Evolutionary conservation across 352 stramenopile genomes (phyloP).

Genomic region (Pythium oligandrum): DNA sequence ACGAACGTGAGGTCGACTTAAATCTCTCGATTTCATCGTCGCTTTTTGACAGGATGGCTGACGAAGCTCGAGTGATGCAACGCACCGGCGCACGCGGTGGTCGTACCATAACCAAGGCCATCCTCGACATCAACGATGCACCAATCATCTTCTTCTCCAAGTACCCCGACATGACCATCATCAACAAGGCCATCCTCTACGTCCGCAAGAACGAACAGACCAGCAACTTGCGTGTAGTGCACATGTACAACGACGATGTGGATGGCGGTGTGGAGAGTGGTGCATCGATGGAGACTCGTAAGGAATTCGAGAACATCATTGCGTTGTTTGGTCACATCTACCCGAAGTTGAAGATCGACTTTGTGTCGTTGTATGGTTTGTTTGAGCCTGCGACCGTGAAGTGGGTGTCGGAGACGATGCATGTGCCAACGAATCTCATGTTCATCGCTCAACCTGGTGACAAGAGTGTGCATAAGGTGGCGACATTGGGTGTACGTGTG

Average conservation of each 20-base stretch:
- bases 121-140: slow-evolving; percentile 66
- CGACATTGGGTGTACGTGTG: slow-evolving; percentile 61
- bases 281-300: slow-evolving; percentile 17
- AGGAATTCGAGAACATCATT: slow-evolving; percentile 33
- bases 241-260: slow-evolving; percentile 40
- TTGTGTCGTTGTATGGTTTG: slow-evolving; percentile 64
- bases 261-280: slow-evolving; percentile 4
- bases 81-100: slow-evolving; percentile 42
- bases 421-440: slow-evolving; percentile 83
- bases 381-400: slow-evolving; percentile 71
- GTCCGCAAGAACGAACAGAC: slow-evolving; percentile 86
- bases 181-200: slow-evolving; percentile 90
- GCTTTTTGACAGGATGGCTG: not conserved
- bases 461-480: slow-evolving; percentile 71
- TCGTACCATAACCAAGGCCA: slow-evolving; percentile 57
- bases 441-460: slow-evolving; percentile 84
- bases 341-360: slow-evolving; percentile 83
- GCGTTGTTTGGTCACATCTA: slow-evolving; percentile 87
- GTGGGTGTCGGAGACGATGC: slow-evolving; percentile 63
- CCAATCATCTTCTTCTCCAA: slow-evolving; percentile 90
- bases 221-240: slow-evolving; percentile 79
- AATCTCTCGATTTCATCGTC: slow-evolving; percentile 20
- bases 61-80: slow-evolving; percentile 20
- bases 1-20: slow-evolving; percentile 57
- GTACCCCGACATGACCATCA: slow-evolving; percentile 70